Percentiles rank a stretch among this genome's conserved stretches.
These are phyloP conservation scores for Beta vulgaris DNA, from an alignment of 148 eudicot species.

Conservation along the genomic window DNA sequence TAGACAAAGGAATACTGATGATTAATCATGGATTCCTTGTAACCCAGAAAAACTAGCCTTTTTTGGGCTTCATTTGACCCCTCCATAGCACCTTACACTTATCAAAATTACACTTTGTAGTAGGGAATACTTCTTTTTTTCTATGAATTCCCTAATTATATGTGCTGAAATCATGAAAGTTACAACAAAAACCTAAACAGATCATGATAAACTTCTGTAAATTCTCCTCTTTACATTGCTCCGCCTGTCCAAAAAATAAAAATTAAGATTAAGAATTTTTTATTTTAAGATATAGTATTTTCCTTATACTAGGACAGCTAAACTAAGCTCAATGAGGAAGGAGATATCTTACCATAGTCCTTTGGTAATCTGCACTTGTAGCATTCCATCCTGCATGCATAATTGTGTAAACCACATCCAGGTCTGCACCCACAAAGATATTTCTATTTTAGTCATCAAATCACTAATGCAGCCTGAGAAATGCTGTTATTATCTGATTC, in stretches of 20 bases:
- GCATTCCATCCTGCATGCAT: slow-evolving; percentile 84
- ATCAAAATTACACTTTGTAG: slow-evolving; percentile 26
- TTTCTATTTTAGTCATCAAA: not conserved
- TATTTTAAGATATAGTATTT: not conserved
- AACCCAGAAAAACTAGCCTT: slow-evolving; percentile 8
- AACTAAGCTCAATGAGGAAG: slow-evolving; percentile 11
- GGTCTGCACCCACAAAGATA: slow-evolving; percentile 32
- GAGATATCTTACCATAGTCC: slow-evolving; percentile 50
- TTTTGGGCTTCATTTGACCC: slow-evolving; percentile 9
- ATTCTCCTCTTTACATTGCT: slow-evolving; percentile 24
- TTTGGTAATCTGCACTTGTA: slow-evolving; percentile 69
- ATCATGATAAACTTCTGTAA: slow-evolving; percentile 5
- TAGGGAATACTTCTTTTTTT: not conserved
- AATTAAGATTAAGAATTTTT: too few species aligned
- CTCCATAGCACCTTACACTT: slow-evolving; percentile 25
- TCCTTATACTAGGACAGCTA: not conserved
- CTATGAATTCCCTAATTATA: not conserved
- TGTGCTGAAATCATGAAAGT: slow-evolving; percentile 20
- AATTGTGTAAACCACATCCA: slow-evolving; percentile 87
- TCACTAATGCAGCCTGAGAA: slow-evolving; percentile 1
- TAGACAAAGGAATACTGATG: not conserved
- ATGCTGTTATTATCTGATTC: too few species aligned
- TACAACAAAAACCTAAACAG: slow-evolving; percentile 15
- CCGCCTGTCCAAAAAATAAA: slow-evolving; percentile 21
- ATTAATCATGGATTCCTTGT: not conserved